These are phyloP conservation scores for Alternaria ventricosa DNA, from an alignment of 2,329 filamentous ascomycete species.

Conservation along the genomic window DNA sequence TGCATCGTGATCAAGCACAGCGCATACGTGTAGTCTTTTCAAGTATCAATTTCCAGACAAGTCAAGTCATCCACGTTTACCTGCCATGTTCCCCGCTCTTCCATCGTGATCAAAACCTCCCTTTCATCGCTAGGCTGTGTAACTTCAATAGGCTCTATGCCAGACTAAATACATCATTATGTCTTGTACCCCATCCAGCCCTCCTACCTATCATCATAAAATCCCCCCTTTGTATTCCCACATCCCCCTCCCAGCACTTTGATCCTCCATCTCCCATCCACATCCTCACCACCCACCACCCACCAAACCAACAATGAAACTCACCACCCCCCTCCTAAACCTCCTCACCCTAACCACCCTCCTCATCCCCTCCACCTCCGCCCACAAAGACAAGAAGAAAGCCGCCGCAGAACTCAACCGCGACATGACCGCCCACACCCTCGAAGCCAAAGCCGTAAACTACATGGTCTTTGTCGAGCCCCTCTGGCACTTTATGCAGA, in stretches of 20 bases:
- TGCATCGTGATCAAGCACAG: neutral
- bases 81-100: neutral
- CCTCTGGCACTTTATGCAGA: neutral
- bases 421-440: neutral
- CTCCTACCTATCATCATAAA: neutral
- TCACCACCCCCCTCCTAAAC: neutral
- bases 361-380: neutral
- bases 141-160: neutral
- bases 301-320: neutral
- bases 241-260: neutral
- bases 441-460: neutral
- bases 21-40: neutral
- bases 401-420: neutral
- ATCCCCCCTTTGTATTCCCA: neutral
- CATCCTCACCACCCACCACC: neutral
- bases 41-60: neutral
- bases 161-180: neutral
- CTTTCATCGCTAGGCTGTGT: neutral
- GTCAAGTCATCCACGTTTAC: neutral
- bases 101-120: neutral
- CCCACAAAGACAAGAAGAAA: neutral
- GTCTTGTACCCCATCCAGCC: neutral
- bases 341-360: neutral
- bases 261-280: neutral
- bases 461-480: neutral